Evolutionary conservation across 257 asterid genomes (phyloP), one percentile per base, ranked within the genome.

Genomic region (Gentiana macrophylla): DNA sequence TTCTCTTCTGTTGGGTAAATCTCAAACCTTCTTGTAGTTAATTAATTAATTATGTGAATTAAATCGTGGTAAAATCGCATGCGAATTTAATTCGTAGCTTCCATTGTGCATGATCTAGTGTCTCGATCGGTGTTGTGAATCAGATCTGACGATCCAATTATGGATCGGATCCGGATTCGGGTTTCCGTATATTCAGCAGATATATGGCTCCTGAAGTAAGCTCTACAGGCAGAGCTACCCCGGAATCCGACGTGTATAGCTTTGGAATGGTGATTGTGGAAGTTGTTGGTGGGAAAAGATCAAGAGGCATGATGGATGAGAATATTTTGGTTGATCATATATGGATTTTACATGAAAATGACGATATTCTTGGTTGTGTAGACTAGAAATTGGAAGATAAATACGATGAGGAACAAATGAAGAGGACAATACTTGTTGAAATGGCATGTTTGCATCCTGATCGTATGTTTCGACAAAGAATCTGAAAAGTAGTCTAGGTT

Each of bases 371-470:
- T 3, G 54, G 77, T 1, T 80, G 75, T 2, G 78, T 79, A 58
- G 94, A 79, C 60, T 72, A 32, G 0, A 64, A 7, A 10, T 70
- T 70, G 9, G 71, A 67, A 32, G 80, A 76, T 1, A 36, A 55
- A 41, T 77, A 66, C 15, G 77, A 75, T 2, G 73, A 75, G 44
- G 81, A 77, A n/a, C 62, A 72, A 58, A 84, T 55, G 49, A 68
- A 46, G 52, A 76, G 83, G 56, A 52, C 70, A 32, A 68, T 82
- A 68, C 35, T 78, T 6, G 74, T 76, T 32, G 91, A 86, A 32
- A 67, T 82, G 33, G 94, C 88, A 13, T 77, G 88, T 62, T 67
- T 82, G 79, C 80, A 79, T 65, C 94, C 84, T 2, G 80, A 79
- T 50, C 72, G 74, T 32, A 62, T 57, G 69, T 54, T 67, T 12